Evolutionary conservation across 2,329 filamentous ascomycete genomes (phyloP), one percentile per base, ranked within the genome.

Genomic region (Torrubiellomyces zombiae): DNA sequence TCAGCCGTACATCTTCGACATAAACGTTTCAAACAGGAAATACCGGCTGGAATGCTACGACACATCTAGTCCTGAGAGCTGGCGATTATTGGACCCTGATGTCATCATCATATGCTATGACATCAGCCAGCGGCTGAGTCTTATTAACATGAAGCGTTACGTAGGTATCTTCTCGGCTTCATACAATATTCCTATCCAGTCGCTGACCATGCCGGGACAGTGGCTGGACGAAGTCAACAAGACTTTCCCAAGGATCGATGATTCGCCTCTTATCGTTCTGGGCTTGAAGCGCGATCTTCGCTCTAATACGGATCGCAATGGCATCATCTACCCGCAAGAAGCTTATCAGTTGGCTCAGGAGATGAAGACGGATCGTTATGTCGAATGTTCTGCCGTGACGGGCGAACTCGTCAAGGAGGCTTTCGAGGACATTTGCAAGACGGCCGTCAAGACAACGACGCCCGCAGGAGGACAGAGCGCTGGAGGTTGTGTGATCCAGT

Each of bases 331-430:
- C 32, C 69, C 69, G 8, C 61, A 73, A 32, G 69, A 74, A 43
- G 68, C 56, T 2, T 67, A 69, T 38, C 54, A 54, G 14, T 42
- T 60, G 25, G 59, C 68, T 13, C 66, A 72, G 38, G 56, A 60
- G 34, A 56, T 74, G 54, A 51, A 68, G 26, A 66, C 58, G 23
- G 69, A 75, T 44, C 63, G 62, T 33, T 75, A 74, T 37, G 60
- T 72, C 42, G 69, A 75, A 38, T 75, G 68, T 45, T 72, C 67
- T 2, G 66, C 68, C 6, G 48, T 61, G 23, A 70, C 65, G 4
- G 68, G 68, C 10, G 66, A 71, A 47, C 52, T 74, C 26, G 40
- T 73, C 21, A 51, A 56, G 35, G 48, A 64, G 37, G 63, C 60
- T 5, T 68, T 71, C 38, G 64, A 73, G 40, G 68, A 74, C 40